Percentiles rank a stretch among this genome's conserved stretches.
phyloP scores from a whole-genome alignment of 2,329 filamentous ascomycete genomes.

The Thelonectria olida region DNA sequence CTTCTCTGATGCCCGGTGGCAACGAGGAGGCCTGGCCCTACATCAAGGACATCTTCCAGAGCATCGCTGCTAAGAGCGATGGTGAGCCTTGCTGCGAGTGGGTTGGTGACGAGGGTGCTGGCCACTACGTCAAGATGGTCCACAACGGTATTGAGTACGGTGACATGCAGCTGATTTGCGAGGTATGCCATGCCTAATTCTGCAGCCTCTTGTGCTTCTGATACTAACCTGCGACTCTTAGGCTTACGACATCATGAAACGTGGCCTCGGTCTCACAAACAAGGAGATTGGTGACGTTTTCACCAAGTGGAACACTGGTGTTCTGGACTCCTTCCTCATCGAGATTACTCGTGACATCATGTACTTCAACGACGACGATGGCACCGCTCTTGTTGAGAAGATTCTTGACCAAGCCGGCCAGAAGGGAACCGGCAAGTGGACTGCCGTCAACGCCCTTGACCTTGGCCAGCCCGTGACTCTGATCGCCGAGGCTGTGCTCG shows the following conservation, averaged over 20 bases:
- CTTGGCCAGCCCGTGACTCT: conserved; percentile 98
- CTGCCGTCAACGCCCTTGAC: conserved; percentile 97
- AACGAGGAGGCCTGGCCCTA: conserved; percentile 97
- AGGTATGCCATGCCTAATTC: conserved; percentile 67
- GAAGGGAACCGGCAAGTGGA: conserved; percentile 99
- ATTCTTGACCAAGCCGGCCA: conserved; percentile 98
- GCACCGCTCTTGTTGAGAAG: conserved; percentile 93
- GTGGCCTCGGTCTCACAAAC: conserved; percentile 85
- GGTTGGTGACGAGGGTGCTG: conserved; percentile 99
- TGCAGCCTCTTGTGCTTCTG: neutral
- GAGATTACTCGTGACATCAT: conserved; percentile 99
- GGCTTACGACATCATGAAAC: conserved; percentile 99
- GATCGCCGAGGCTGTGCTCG: conserved; percentile 96
- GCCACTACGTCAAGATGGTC: conserved; percentile 99
- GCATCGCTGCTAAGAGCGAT: conserved; percentile 97
- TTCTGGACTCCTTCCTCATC: conserved; percentile 98
- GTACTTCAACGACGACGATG: conserved; percentile 97
- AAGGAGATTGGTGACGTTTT: conserved; percentile 98
- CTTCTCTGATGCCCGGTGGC: conserved; percentile 98
- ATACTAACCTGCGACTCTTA: conserved; percentile 51
- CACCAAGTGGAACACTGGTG: conserved; percentile 97
- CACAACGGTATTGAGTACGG: conserved; percentile 99
- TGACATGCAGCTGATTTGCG: conserved; percentile 99
- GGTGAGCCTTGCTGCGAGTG: conserved; percentile 98
- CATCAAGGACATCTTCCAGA: conserved; percentile 99